phyloP scores from a whole-genome alignment of 371 early-diverging fungal species.

The Fennellomyces sp. region DNA sequence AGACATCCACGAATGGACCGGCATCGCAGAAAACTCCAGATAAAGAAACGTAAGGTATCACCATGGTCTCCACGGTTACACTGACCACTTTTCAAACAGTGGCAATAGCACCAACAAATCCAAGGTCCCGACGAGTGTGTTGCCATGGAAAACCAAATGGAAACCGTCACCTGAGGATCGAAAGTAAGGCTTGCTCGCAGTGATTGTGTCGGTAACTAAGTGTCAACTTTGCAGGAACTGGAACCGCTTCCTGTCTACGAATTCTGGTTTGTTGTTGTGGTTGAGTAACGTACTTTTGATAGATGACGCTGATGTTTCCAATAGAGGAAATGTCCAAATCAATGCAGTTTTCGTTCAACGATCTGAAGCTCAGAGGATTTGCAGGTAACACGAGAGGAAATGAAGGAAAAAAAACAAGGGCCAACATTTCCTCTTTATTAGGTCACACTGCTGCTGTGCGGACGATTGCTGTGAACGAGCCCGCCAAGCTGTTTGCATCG shows the following conservation, averaged over 20 bases:
- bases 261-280: slow-evolving; percentile 39
- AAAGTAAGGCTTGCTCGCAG: slow-evolving; percentile 24
- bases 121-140: slow-evolving; percentile 45
- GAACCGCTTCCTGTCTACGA: slow-evolving; percentile 70
- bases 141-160: slow-evolving; percentile 57
- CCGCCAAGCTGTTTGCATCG: slow-evolving; percentile 59
- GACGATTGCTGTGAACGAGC: slow-evolving; percentile 61
- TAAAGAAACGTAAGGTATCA: slow-evolving; percentile 29
- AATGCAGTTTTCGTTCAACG: slow-evolving; percentile 72
- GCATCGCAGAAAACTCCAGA: slow-evolving; percentile 13
- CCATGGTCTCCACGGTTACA: neutral
- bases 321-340: slow-evolving; percentile 72
- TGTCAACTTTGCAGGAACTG: slow-evolving; percentile 48
- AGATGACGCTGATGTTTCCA: neutral
- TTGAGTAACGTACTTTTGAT: neutral
- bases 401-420: neutral
- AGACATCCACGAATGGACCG: neutral
- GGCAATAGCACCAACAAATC: slow-evolving; percentile 15
- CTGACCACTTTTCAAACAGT: neutral
- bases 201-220: neutral
- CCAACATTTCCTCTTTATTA: too few species aligned
- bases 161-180: slow-evolving; percentile 56
- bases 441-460: slow-evolving; percentile 58
- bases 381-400: slow-evolving; percentile 48
- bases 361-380: slow-evolving; percentile 63